Evolutionary conservation across 805 yeast species (phyloP).

Genomic region (Saturnispora sanitii): DNA sequence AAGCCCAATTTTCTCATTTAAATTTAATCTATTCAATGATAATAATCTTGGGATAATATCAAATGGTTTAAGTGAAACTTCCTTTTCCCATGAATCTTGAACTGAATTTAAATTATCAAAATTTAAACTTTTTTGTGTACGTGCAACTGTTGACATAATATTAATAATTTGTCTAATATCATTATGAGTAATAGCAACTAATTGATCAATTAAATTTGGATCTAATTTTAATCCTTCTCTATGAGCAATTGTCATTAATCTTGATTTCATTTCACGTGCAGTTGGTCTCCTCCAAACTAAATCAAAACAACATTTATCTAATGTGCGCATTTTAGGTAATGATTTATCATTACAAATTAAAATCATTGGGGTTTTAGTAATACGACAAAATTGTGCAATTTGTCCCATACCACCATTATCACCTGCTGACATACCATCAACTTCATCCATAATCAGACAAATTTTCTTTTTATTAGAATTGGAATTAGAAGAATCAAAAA

Average conservation of each 20-base stretch:
- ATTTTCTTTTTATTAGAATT: constrained; percentile 38
- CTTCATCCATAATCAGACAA: constrained; percentile 94
- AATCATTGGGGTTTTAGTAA: constrained; percentile 82
- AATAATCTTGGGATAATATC: constrained; percentile 71
- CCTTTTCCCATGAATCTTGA: constrained; percentile 74
- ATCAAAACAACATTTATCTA: constrained; percentile 74
- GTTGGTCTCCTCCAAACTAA: constrained; percentile 84
- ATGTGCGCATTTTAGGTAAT: constrained; percentile 91
- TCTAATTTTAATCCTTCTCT: constrained; percentile 76
- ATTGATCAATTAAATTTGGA: constrained; percentile 69
- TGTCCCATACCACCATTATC: constrained; percentile 98
- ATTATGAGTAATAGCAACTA: constrained; percentile 75
- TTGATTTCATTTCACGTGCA: constrained; percentile 66
- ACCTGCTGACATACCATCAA: constrained; percentile 98
- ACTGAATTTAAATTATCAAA: constrained; percentile 54
- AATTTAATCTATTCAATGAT: constrained; percentile 45
- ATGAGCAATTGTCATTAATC: constrained; percentile 83
- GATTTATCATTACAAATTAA: constrained; percentile 89
- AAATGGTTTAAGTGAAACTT: constrained; percentile 83
- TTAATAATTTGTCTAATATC: constrained; percentile 94
- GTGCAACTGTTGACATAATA: constrained; percentile 73
- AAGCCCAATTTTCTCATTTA: constrained; percentile 77
- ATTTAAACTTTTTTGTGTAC: constrained; percentile 56
- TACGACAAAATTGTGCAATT: constrained; percentile 74
- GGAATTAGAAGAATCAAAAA: constrained; percentile 33